Conservation (phyloP, 1,284 basidiomycete species). For the Rhodotorula sp. region DNA sequence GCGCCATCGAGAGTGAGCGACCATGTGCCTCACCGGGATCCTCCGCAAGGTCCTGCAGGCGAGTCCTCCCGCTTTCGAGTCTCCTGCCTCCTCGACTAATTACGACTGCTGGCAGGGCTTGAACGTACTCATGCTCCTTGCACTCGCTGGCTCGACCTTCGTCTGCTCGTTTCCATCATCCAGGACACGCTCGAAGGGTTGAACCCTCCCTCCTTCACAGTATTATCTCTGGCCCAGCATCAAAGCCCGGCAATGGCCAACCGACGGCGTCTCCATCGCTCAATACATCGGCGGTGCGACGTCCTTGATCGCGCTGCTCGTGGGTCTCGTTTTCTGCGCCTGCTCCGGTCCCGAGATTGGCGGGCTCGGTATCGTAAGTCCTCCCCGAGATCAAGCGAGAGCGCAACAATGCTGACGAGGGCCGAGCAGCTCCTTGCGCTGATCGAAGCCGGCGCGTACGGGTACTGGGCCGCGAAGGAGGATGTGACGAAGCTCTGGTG, state of each 20-base stretch:
- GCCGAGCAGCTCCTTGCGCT: constrained; percentile 1
- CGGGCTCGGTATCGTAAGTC: not conserved
- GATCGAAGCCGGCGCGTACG: constrained; percentile 8
- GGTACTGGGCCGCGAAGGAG: not conserved
- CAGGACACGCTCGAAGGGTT: too few relatives aligned
- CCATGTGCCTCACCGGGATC: not conserved
- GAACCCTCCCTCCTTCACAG: not conserved
- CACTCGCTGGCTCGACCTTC: not conserved
- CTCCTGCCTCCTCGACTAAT: too few relatives aligned
- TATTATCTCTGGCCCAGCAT: too few relatives aligned
- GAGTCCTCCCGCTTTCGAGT: not conserved
- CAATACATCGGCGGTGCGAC: not conserved
- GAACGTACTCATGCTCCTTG: not conserved
- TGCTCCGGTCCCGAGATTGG: too few relatives aligned
- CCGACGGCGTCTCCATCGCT: not conserved
- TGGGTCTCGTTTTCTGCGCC: not conserved
- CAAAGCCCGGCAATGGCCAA: too few relatives aligned
- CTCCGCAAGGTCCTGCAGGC: not conserved
- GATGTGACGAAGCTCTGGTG: constrained; percentile 7
- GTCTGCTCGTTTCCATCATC: not conserved
- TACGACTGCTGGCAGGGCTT: not conserved
- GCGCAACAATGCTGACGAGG: not conserved
- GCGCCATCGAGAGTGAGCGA: too few relatives aligned
- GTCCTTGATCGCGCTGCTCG: not conserved
- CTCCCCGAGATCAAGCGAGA: not conserved